These are phyloP conservation scores for Tetrahymena malaccensis DNA, from an alignment of 73 alveolate genomes.

Conservation along the genomic window DNA sequence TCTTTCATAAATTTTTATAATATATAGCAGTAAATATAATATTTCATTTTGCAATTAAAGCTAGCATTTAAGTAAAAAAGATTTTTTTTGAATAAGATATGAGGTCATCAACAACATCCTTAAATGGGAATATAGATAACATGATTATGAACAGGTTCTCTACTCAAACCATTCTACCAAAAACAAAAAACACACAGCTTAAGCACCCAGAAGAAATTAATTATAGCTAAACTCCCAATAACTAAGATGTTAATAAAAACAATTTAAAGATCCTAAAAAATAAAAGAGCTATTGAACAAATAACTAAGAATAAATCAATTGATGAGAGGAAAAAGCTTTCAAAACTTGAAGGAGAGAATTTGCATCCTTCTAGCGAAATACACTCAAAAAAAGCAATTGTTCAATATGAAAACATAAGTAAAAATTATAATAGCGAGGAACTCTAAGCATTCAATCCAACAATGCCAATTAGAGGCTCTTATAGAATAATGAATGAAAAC, in stretches of 20 bases:
- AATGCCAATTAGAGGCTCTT: neutral
- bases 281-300: neutral
- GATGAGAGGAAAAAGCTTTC: neutral
- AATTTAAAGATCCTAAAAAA: neutral
- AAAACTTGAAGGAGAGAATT: neutral
- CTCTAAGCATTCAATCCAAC: neutral
- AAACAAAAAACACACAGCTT: neutral
- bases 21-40: neutral
- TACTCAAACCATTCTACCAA: neutral
- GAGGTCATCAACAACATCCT: neutral
- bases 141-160: neutral
- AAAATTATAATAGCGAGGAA: neutral
- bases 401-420: neutral
- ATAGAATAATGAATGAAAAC: neutral
- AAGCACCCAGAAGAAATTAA: neutral
- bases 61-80: neutral
- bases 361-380: neutral
- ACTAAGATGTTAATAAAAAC: neutral
- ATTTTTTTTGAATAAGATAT: neutral
- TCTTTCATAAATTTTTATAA: too few species aligned
- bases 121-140: neutral
- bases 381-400: neutral
- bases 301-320: neutral
- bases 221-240: neutral
- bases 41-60: neutral